phyloP scores from a whole-genome alignment of 441 rosid genomes.

The Populus hybrid region DNA sequence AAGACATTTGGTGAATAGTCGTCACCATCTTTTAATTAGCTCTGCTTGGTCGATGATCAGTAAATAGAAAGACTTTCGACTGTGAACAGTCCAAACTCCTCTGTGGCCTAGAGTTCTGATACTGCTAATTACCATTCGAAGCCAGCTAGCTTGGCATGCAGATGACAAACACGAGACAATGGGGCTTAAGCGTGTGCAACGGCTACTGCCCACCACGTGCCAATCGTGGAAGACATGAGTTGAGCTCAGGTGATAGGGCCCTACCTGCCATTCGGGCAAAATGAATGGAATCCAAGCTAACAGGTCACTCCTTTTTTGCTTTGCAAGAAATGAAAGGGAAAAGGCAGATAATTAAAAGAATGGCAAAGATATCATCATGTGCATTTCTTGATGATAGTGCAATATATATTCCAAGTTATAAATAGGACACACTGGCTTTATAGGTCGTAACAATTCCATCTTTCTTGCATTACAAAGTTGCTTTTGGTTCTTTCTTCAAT shows the following conservation, averaged over 20 bases:
- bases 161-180: not conserved
- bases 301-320: not conserved
- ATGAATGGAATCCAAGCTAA: not conserved
- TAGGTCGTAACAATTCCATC: not conserved
- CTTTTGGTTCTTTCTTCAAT: not conserved
- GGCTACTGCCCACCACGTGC: conserved; percentile 9
- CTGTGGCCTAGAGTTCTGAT: not conserved
- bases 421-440: too few relatives aligned
- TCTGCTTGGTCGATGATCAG: not conserved
- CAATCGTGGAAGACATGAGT: not conserved
- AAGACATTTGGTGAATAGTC: not conserved
- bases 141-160: conserved; percentile 8
- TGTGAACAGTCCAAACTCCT: not conserved
- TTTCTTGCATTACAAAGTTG: not conserved
- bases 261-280: conserved; percentile 5
- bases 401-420: not conserved
- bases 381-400: not conserved
- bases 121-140: not conserved
- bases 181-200: not conserved
- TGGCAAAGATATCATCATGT: not conserved
- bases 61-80: not conserved
- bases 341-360: not conserved
- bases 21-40: not conserved
- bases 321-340: not conserved
- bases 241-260: not conserved